Evolutionary conservation across 257 asterid species (phyloP).

Genomic region (Capsicum rhomboideum): DNA sequence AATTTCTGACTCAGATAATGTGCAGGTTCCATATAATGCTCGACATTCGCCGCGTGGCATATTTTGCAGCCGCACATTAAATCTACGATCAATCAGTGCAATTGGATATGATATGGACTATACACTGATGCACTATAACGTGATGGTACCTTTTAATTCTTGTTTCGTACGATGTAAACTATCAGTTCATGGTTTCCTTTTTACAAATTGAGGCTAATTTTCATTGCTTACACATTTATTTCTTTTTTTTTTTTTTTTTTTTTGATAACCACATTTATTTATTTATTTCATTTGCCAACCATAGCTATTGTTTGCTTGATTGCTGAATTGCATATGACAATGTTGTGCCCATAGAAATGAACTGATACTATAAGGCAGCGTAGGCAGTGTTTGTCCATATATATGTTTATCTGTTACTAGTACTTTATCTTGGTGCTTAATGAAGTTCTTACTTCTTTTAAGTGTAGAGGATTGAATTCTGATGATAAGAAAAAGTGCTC

Average conservation of each 20-base stretch:
- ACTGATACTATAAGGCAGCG: neutral
- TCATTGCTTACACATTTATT: neutral
- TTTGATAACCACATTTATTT: no score
- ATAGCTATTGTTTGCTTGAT: neutral
- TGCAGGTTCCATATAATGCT: slow-evolving; percentile 62
- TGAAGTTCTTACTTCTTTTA: neutral
- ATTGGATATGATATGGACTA: slow-evolving; percentile 93
- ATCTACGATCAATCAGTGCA: slow-evolving; percentile 66
- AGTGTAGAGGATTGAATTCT: neutral
- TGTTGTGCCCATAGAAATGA: neutral
- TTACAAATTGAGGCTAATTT: neutral
- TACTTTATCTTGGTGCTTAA: neutral
- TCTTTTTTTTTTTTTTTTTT: no score
- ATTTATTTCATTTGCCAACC: neutral
- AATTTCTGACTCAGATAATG: neutral
- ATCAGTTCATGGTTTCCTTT: neutral
- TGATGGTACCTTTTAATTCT: slow-evolving; percentile 36
- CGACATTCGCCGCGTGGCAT: slow-evolving; percentile 69
- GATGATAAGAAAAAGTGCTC: neutral
- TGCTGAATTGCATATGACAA: neutral
- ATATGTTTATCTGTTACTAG: neutral
- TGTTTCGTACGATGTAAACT: neutral
- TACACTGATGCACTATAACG: slow-evolving; percentile 75
- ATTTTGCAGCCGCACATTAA: slow-evolving; percentile 73
- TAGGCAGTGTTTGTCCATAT: neutral